These are phyloP conservation scores for Calonectria pseudoreteaudii DNA, from an alignment of 2,329 filamentous ascomycete species.

Conservation along the genomic window DNA sequence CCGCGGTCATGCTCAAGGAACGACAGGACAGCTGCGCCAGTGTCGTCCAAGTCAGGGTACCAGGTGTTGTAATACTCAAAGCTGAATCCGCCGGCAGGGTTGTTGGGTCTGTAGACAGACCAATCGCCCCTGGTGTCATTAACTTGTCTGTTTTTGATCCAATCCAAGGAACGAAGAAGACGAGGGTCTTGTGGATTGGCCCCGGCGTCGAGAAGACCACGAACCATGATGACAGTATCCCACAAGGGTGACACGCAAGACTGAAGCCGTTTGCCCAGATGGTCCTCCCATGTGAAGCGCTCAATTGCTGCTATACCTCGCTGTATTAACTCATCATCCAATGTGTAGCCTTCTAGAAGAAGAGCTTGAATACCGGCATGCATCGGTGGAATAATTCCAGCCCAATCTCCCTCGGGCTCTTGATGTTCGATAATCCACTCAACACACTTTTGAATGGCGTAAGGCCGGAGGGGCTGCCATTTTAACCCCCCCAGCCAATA, in stretches of 20 bases:
- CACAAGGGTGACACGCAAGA: not conserved
- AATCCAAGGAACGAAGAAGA: not conserved
- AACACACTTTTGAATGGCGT: constrained; percentile 4
- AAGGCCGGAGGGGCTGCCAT: constrained; percentile 10
- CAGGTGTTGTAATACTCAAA: not conserved
- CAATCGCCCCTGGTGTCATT: not conserved
- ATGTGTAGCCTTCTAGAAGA: not conserved
- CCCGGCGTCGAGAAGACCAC: not conserved
- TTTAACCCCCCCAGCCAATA: constrained; percentile 21
- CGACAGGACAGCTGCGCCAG: not conserved
- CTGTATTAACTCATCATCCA: not conserved
- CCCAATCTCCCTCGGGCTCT: not conserved
- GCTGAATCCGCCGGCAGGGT: not conserved
- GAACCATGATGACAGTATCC: not conserved
- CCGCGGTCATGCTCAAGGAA: not conserved
- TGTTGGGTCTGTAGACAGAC: not conserved
- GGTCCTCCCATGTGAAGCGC: not conserved
- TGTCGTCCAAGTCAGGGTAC: not conserved
- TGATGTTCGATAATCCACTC: not conserved
- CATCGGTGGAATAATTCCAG: not conserved
- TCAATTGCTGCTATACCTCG: not conserved
- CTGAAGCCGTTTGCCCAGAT: not conserved
- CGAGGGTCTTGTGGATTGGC: not conserved
- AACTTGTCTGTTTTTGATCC: not conserved
- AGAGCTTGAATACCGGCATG: not conserved